These are phyloP conservation scores for Aspergillus indologenus DNA, from an alignment of 495 filamentous ascomycete genomes.

Conservation along the genomic window DNA sequence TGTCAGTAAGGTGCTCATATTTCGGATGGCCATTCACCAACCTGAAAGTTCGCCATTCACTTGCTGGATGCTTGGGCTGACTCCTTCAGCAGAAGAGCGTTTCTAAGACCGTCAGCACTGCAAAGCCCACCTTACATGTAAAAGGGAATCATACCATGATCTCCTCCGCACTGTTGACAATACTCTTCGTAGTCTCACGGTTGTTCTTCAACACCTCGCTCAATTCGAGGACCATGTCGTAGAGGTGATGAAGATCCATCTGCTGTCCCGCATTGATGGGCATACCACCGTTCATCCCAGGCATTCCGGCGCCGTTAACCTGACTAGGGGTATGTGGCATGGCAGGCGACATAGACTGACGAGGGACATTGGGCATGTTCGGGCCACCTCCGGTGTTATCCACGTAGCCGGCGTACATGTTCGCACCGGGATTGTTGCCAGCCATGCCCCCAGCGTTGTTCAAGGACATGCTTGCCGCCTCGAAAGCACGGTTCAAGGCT, in stretches of 20 bases:
- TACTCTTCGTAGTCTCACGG: constrained; percentile 68
- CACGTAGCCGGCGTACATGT: constrained; percentile 34
- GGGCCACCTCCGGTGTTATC: constrained; percentile 30
- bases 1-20: neutral
- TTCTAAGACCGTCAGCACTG: constrained; percentile 30
- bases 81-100: constrained; percentile 44
- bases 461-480: constrained; percentile 34
- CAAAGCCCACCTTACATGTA: neutral
- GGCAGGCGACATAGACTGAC: constrained; percentile 36
- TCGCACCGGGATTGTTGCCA: constrained; percentile 28
- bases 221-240: constrained; percentile 77
- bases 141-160: constrained; percentile 46
- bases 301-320: constrained; percentile 57
- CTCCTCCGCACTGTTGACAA: constrained; percentile 66
- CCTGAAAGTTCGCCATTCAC: constrained; percentile 48
- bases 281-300: constrained; percentile 52
- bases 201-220: constrained; percentile 74
- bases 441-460: constrained; percentile 34
- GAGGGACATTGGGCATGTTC: constrained; percentile 38
- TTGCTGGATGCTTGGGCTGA: constrained; percentile 43
- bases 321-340: constrained; percentile 35
- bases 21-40: constrained; percentile 15
- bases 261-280: constrained; percentile 79
- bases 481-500: constrained; percentile 39
- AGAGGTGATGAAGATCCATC: constrained; percentile 82